These are phyloP conservation scores for Dothideomycetidae sp. DNA, from an alignment of 2,329 filamentous ascomycete species.

Conservation along the genomic window DNA sequence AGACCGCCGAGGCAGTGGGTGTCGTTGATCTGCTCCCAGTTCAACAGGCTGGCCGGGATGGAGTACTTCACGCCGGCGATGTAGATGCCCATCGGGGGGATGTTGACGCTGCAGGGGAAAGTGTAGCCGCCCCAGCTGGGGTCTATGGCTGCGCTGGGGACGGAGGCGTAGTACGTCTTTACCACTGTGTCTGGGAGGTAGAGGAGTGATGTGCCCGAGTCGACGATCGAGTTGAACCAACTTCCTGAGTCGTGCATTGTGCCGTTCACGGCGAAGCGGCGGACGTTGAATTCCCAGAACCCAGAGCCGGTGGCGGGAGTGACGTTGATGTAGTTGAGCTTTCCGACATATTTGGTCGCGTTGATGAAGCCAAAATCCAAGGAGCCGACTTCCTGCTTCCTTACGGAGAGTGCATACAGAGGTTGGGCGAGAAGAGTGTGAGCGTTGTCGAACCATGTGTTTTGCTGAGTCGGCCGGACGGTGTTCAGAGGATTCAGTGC, in stretches of 20 bases:
- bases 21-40: slow-evolving; percentile 2
- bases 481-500: slow-evolving; percentile 47
- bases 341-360: slow-evolving; percentile 8
- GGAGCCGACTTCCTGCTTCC: slow-evolving; percentile 34
- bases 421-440: slow-evolving; percentile 35
- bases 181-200: slow-evolving; percentile 25
- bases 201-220: slow-evolving; percentile 28
- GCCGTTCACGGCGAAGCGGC: slow-evolving; percentile 27
- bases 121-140: slow-evolving; percentile 11
- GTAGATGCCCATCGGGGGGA: slow-evolving; percentile 6
- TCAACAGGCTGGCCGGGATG: slow-evolving; percentile 3
- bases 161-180: slow-evolving; percentile 13
- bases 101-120: slow-evolving; percentile 4
- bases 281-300: slow-evolving; percentile 15
- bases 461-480: slow-evolving; percentile 35
- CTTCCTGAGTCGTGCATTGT: slow-evolving; percentile 12
- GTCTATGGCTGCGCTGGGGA: slow-evolving; percentile 13
- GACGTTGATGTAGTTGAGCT: slow-evolving; percentile 3
- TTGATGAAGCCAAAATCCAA: slow-evolving; percentile 9
- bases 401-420: slow-evolving; percentile 44
- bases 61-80: slow-evolving; percentile 19
- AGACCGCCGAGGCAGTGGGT: slow-evolving; percentile 5
- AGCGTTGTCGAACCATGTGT: slow-evolving; percentile 47
- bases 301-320: slow-evolving; percentile 2
- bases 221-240: slow-evolving; percentile 25